Percentiles rank a stretch among this genome's conserved stretches.
Evolutionary conservation across 2,329 filamentous ascomycete genomes (phyloP).

Genomic region (Ophiostoma tasmaniense): DNA sequence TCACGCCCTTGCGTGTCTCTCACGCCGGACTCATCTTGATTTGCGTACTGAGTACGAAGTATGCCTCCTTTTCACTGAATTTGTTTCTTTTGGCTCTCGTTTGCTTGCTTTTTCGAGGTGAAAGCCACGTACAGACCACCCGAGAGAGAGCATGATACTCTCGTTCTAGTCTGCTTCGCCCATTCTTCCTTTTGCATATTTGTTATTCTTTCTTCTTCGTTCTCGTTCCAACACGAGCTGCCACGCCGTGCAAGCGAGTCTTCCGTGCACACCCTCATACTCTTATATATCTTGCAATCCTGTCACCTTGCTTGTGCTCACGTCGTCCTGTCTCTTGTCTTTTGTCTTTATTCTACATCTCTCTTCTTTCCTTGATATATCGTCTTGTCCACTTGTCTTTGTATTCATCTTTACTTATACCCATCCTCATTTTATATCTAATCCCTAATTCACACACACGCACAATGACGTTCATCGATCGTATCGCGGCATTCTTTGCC

Average conservation of each 20-base stretch:
- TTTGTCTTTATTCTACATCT: background rate
- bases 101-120: background rate
- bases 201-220: background rate
- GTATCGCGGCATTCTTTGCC: constrained; percentile 6
- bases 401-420: background rate
- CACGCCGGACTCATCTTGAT: background rate
- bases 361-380: background rate
- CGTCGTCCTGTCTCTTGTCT: background rate
- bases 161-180: background rate
- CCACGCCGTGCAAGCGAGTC: background rate
- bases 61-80: background rate
- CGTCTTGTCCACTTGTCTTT: background rate
- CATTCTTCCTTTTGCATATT: constrained; percentile 2
- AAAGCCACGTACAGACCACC: too few species aligned
- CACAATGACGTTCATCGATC: background rate
- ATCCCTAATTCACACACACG: background rate
- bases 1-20: background rate
- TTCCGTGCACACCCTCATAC: constrained; percentile 4
- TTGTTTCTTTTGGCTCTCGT: background rate
- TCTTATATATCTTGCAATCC: constrained; percentile 3
- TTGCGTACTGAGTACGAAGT: too few species aligned
- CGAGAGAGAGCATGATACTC: background rate
- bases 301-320: background rate
- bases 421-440: too few species aligned
- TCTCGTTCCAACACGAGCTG: background rate